phyloP scores from a whole-genome alignment of 257 asterid species.

The Petunia secreta region DNA sequence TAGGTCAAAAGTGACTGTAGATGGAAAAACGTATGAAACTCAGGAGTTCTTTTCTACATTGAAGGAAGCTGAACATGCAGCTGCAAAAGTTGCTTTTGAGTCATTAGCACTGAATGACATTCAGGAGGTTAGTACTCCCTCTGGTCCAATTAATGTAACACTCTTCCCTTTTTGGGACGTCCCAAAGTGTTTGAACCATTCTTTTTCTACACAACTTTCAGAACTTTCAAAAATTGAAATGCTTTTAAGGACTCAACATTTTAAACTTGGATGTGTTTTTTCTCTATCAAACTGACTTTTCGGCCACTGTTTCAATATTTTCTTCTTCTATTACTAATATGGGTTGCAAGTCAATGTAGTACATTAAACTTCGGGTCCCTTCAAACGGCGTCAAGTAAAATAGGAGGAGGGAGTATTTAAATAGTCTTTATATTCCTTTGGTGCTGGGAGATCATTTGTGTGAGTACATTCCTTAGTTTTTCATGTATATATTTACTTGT shows the following conservation, averaged over 20 bases:
- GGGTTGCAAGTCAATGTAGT: conserved; percentile 1
- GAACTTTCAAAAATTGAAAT: not conserved
- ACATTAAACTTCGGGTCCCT: not conserved
- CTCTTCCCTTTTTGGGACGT: conserved; percentile 19
- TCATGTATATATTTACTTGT: conserved; percentile 9
- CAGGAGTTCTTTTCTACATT: conserved; percentile 56
- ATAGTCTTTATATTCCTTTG: not conserved
- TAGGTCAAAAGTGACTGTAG: conserved; percentile 57
- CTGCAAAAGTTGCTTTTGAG: conserved; percentile 80
- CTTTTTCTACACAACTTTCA: not conserved
- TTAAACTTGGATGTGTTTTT: conserved; percentile 16
- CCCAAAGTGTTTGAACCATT: conserved; percentile 2
- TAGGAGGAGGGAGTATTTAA: not conserved
- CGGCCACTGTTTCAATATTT: conserved; percentile 9
- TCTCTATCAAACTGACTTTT: conserved; percentile 24
- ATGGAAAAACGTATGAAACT: conserved; percentile 53
- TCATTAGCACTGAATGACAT: conserved; percentile 42
- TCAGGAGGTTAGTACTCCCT: conserved; percentile 60
- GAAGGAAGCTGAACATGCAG: conserved; percentile 86
- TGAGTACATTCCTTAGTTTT: conserved; percentile 5
- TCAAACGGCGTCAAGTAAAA: conserved; percentile 20
- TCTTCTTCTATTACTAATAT: conserved; percentile 19
- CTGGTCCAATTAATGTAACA: not conserved
- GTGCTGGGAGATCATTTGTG: conserved; percentile 21
- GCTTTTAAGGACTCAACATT: not conserved